Conservation (phyloP, 2,329 filamentous ascomycete genomes). For the Neonectria sp. region DNA sequence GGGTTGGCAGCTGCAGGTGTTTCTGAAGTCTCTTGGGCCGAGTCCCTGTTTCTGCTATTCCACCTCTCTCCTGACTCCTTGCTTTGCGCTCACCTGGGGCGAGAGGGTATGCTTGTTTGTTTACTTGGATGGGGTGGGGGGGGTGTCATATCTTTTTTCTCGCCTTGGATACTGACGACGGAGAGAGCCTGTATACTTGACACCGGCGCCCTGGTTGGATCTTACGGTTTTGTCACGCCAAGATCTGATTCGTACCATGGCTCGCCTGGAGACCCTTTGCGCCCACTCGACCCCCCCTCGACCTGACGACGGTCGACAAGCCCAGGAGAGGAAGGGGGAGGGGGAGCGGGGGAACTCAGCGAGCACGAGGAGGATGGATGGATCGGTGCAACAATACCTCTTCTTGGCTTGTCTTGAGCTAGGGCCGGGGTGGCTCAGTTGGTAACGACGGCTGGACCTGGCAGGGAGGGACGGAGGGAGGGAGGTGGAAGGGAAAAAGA, state of each 20-base stretch:
- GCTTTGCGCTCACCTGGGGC: slow-evolving; percentile 19
- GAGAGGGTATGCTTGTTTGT: slow-evolving; percentile 19
- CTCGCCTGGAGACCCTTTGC: slow-evolving; percentile 15
- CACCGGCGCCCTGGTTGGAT: slow-evolving; percentile 16
- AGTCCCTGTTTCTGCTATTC: slow-evolving; percentile 23
- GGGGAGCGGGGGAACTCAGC: slow-evolving; percentile 14
- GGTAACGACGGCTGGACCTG: slow-evolving; percentile 30
- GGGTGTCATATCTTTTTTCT: slow-evolving; percentile 7
- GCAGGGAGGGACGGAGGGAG: slow-evolving; percentile 15
- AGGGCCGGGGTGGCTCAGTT: slow-evolving; percentile 32
- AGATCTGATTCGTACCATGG: slow-evolving; percentile 20
- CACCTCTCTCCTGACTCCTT: slow-evolving; percentile 15
- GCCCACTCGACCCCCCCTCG: slow-evolving; percentile 14
- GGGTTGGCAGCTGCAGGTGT: slow-evolving; percentile 36
- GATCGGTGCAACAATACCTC: slow-evolving; percentile 27
- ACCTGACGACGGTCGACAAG: slow-evolving; percentile 15
- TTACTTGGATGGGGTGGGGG: neutral
- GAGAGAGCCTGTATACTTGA: slow-evolving; percentile 15
- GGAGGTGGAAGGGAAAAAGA: slow-evolving; percentile 16
- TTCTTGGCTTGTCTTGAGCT: slow-evolving; percentile 33
- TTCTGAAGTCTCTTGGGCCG: slow-evolving; percentile 36
- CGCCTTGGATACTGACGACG: neutral
- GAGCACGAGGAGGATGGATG: slow-evolving; percentile 23
- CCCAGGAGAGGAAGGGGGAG: slow-evolving; percentile 2
- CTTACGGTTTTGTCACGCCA: slow-evolving; percentile 19